phyloP scores from a whole-genome alignment of 2,329 filamentous ascomycete species.

The Aureobasidium melanogenum region DNA sequence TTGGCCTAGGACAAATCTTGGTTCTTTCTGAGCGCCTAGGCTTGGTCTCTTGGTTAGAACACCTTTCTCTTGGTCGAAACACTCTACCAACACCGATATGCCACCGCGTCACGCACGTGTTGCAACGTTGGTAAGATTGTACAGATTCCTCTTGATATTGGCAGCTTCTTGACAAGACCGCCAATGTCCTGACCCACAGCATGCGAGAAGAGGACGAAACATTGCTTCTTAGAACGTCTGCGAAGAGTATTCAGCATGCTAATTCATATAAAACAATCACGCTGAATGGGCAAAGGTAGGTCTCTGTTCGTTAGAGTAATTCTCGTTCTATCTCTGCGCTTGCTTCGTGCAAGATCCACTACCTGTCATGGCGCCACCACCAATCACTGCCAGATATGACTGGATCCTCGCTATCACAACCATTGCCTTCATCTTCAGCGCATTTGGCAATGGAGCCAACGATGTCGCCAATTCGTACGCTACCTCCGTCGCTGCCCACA shows the following conservation, averaged over 20 bases:
- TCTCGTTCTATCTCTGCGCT: neutral
- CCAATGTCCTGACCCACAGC: neutral
- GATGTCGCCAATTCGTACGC: slow-evolving; percentile 45
- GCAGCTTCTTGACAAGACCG: neutral
- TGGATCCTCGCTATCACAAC: neutral
- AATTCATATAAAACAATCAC: neutral
- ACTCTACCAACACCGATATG: neutral
- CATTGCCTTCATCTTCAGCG: neutral
- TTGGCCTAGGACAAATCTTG: neutral
- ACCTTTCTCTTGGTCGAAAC: neutral
- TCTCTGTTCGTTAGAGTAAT: neutral
- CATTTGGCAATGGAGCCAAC: slow-evolving; percentile 17
- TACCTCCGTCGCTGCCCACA: slow-evolving; percentile 40
- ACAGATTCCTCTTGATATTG: neutral
- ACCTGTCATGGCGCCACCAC: neutral
- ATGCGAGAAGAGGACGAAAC: neutral
- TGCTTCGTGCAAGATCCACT: neutral
- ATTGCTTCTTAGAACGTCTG: neutral
- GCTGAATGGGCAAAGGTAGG: neutral
- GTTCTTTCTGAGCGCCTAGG: neutral
- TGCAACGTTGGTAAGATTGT: neutral
- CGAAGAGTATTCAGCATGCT: neutral
- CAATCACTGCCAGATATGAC: neutral
- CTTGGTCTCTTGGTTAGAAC: neutral
- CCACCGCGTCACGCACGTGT: neutral